These are phyloP conservation scores for Pseudocercospora pini-densiflorae DNA, from an alignment of 2,329 filamentous ascomycete species.

Conservation along the genomic window DNA sequence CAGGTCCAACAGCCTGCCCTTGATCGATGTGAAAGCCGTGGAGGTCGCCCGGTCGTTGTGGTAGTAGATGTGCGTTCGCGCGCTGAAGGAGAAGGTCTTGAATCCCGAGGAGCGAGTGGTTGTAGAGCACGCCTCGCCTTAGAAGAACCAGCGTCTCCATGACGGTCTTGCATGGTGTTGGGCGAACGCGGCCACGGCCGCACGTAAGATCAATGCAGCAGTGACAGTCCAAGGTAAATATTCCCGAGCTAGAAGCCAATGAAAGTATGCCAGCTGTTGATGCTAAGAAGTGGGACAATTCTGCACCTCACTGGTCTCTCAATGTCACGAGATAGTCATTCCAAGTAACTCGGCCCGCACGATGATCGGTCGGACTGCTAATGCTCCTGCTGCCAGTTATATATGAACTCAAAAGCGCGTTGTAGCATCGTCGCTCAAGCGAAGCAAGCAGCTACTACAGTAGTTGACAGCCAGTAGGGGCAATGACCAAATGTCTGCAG, in stretches of 20 bases:
- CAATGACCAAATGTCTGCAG: conserved; percentile 1
- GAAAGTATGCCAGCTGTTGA: conserved; percentile 16
- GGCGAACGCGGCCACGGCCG: conserved; percentile 16
- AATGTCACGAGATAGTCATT: conserved; percentile 2
- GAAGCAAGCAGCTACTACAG: conserved; percentile 3
- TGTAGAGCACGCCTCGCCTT: conserved; percentile 39
- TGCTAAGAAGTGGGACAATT: conserved; percentile 10
- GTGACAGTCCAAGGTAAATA: conserved; percentile 19
- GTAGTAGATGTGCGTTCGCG: conserved; percentile 27
- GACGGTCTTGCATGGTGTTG: conserved; percentile 27
- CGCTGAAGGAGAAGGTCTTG: conserved; percentile 28
- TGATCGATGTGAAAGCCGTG: conserved; percentile 58
- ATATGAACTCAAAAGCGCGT: conserved; percentile 18
- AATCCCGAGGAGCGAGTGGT: conserved; percentile 37
- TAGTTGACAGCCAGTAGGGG: conserved; percentile 11
- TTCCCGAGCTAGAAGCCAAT: conserved; percentile 26
- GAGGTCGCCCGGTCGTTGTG: conserved; percentile 26
- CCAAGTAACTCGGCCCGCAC: conserved; percentile 2
- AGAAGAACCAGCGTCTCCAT: conserved; percentile 21
- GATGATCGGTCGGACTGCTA: conserved; percentile 7
- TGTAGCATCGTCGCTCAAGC: conserved; percentile 10
- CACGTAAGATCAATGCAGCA: conserved; percentile 2
- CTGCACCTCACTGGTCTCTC: background rate
- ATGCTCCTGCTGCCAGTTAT: conserved; percentile 9
- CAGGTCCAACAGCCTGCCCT: conserved; percentile 58